These are phyloP conservation scores for Lithospermum erythrorhizon DNA, from an alignment of 257 asterid species.

Conservation along the genomic window DNA sequence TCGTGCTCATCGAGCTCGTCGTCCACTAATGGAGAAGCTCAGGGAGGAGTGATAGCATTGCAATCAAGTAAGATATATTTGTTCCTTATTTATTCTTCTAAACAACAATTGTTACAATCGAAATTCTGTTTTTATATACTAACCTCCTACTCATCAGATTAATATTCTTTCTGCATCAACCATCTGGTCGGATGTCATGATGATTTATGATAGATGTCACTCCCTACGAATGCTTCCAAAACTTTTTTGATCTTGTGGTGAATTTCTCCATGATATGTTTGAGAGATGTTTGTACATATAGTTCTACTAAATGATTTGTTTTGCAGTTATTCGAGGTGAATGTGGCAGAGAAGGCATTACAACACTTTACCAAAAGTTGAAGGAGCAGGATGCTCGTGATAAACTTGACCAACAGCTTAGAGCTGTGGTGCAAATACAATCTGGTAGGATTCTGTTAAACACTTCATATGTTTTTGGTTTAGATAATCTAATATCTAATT, in stretches of 20 bases:
- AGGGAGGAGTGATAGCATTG: slow-evolving; percentile 44
- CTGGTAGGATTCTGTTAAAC: slow-evolving; percentile 39
- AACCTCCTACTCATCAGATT: background rate
- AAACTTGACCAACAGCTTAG: slow-evolving; percentile 31
- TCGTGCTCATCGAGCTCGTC: slow-evolving; percentile 46
- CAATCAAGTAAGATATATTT: slow-evolving; percentile 63
- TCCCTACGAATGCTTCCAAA: no score
- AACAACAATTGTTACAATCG: background rate
- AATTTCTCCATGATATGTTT: no score
- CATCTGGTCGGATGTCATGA: no score
- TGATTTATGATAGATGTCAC: no score
- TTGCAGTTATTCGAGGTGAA: background rate
- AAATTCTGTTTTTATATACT: background rate
- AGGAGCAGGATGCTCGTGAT: slow-evolving; percentile 26
- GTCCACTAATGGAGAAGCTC: slow-evolving; percentile 49
- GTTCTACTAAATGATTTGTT: background rate
- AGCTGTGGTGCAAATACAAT: slow-evolving; percentile 70
- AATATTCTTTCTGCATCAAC: no score
- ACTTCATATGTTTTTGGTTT: slow-evolving; percentile 1
- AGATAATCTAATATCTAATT: background rate
- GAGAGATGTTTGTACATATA: no score
- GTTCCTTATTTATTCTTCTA: background rate
- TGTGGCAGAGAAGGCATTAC: background rate
- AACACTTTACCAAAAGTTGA: slow-evolving; percentile 8
- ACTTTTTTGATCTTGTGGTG: no score